A percentile compares a stretch with the other conserved stretches of the same genome.
Evolutionary conservation across 2,329 filamentous ascomycete genomes (phyloP).

Genomic region (Colletotrichum gloeosporioides): DNA sequence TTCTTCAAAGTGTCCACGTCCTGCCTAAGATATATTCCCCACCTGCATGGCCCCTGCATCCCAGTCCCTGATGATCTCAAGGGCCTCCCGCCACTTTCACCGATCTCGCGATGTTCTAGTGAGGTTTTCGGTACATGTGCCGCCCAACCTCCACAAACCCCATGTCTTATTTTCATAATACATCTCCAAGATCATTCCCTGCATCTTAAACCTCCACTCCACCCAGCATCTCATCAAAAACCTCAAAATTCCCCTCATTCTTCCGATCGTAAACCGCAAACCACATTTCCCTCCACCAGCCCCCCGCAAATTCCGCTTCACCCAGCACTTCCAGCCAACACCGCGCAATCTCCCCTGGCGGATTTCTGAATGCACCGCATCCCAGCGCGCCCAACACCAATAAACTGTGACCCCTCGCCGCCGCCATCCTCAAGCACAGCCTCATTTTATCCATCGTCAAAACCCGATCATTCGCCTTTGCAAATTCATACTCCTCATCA

Average conservation of each 20-base stretch:
- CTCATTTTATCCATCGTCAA: conserved; percentile 69
- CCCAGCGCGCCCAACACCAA: conserved; percentile 73
- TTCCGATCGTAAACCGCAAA: conserved; percentile 65
- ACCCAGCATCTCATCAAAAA: conserved; percentile 52
- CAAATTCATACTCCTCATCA: conserved; percentile 42
- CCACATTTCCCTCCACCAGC: conserved; percentile 67
- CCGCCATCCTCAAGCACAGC: conserved; percentile 64
- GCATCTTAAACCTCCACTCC: conserved; percentile 33
- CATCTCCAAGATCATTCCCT: neutral
- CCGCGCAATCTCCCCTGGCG: conserved; percentile 62
- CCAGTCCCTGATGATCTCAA: too few relatives aligned
- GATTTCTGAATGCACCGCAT: conserved; percentile 71
- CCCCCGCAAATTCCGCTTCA: conserved; percentile 66
- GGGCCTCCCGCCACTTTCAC: too few relatives aligned
- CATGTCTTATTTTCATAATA: neutral
- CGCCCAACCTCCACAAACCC: too few relatives aligned
- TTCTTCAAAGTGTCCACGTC: too few relatives aligned
- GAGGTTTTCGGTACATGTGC: neutral
- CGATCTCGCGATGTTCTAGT: too few relatives aligned
- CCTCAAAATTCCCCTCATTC: conserved; percentile 53
- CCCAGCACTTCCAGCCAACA: conserved; percentile 67
- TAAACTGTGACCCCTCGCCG: conserved; percentile 57
- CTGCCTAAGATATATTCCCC: too few relatives aligned
- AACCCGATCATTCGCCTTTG: conserved; percentile 47
- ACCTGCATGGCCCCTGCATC: neutral